A percentile compares a stretch with the other conserved stretches of the same genome.
Evolutionary conservation across 1,139 yeast species (phyloP).

Genomic region (Debaryomycetaceae sp.): DNA sequence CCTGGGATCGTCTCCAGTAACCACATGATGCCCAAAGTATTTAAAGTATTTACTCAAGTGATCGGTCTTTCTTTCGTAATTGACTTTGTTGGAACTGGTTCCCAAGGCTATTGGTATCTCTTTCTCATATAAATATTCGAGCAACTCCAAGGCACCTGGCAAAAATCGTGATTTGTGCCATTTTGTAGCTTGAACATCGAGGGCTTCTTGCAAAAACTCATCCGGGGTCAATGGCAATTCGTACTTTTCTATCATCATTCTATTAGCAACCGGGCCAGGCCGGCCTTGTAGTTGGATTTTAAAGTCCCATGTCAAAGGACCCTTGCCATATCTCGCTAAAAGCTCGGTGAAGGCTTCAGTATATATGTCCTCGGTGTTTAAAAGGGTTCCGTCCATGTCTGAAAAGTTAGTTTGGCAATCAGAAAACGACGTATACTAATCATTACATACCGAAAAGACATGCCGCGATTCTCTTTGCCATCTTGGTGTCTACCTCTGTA

Average conservation of each 20-base stretch:
- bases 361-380: conserved; percentile 88
- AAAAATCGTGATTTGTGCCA: conserved; percentile 68
- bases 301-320: conserved; percentile 84
- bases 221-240: conserved; percentile 65
- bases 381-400: conserved; percentile 93
- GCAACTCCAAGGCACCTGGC: conserved; percentile 80
- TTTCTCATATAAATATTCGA: conserved; percentile 44
- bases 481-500: background rate
- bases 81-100: conserved; percentile 70
- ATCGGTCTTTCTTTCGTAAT: conserved; percentile 63
- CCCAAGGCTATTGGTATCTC: conserved; percentile 84
- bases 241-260: conserved; percentile 62
- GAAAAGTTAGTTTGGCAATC: conserved; percentile 11
- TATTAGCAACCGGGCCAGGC: conserved; percentile 72
- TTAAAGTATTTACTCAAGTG: conserved; percentile 62
- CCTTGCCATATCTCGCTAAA: conserved; percentile 65
- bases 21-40: conserved; percentile 62
- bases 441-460: conserved; percentile 71
- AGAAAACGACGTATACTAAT: too few species aligned
- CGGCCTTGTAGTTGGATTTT: conserved; percentile 85
- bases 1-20: conserved; percentile 85
- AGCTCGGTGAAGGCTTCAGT: conserved; percentile 70
- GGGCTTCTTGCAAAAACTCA: conserved; percentile 50
- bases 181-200: conserved; percentile 49
- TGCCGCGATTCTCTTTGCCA: conserved; percentile 49